phyloP scores from a whole-genome alignment of 116 monocot genomes.

The Iris pallida region DNA sequence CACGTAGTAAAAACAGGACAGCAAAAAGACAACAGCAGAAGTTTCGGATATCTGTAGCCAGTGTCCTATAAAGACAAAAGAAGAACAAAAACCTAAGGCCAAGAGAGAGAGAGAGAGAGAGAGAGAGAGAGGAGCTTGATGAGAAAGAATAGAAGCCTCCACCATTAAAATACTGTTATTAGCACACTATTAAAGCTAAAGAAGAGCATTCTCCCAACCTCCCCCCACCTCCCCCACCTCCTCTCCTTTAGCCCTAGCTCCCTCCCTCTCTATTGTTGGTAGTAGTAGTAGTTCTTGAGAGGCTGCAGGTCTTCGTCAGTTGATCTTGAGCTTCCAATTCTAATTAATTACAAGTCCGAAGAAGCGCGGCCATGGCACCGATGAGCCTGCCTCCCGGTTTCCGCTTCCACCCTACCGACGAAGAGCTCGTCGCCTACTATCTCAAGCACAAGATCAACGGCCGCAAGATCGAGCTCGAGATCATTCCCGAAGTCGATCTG shows the following conservation, averaged over 20 bases:
- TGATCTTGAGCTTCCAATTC: neutral
- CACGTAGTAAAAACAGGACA: slow-evolving; percentile 5
- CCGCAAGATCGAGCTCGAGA: slow-evolving; percentile 40
- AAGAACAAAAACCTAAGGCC: slow-evolving; percentile 1
- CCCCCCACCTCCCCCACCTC: slow-evolving; percentile 9
- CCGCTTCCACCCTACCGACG: slow-evolving; percentile 60
- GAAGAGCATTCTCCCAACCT: neutral
- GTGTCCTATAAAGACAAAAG: slow-evolving; percentile 22
- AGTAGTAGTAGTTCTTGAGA: slow-evolving; percentile 4
- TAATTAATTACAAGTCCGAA: neutral
- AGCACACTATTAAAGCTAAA: slow-evolving; percentile 38
- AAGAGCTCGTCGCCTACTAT: slow-evolving; percentile 55
- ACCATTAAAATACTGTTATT: slow-evolving; percentile 6
- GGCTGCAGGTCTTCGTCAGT: slow-evolving; percentile 9
- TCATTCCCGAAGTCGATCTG: slow-evolving; percentile 59
- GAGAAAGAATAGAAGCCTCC: slow-evolving; percentile 18
- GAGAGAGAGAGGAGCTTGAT: slow-evolving; percentile 27
- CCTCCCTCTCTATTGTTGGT: slow-evolving; percentile 11
- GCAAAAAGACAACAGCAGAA: slow-evolving; percentile 23
- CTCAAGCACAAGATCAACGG: slow-evolving; percentile 58
- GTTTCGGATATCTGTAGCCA: slow-evolving; percentile 30
- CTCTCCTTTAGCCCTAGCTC: slow-evolving; percentile 5
- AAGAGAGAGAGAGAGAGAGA: neutral
- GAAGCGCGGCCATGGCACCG: slow-evolving; percentile 31
- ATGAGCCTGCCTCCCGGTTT: slow-evolving; percentile 54